phyloP scores from a whole-genome alignment of 192 early-diverging fungal genomes.

The Paraglomus occultum region DNA sequence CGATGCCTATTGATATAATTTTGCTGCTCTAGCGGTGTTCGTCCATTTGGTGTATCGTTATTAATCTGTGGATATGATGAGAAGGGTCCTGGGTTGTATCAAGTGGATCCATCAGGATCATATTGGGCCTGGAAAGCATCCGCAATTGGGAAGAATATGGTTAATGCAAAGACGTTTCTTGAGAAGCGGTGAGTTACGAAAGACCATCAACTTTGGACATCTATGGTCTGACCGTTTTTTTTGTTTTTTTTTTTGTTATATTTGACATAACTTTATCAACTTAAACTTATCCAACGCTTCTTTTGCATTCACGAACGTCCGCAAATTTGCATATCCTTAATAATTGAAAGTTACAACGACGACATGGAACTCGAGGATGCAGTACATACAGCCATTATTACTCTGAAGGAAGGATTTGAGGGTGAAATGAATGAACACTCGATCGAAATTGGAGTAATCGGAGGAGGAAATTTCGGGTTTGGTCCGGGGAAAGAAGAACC shows the following conservation, averaged over 20 bases:
- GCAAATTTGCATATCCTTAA: not conserved
- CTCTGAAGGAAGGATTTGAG: conserved; percentile 99
- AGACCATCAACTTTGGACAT: not conserved
- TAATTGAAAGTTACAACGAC: conserved; percentile 65
- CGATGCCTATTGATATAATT: not conserved
- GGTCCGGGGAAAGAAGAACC: conserved; percentile 61
- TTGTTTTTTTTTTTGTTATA: not conserved
- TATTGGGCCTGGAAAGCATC: conserved; percentile 99
- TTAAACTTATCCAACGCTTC: not conserved
- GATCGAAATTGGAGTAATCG: conserved; percentile 92
- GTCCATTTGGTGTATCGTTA: conserved; percentile 98
- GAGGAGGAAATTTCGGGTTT: conserved; percentile 50
- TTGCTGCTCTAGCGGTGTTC: conserved; percentile 76
- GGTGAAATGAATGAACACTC: conserved; percentile 96
- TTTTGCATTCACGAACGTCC: not conserved
- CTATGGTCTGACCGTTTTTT: conserved; percentile 12
- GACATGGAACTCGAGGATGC: conserved; percentile 98
- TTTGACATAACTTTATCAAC: not conserved
- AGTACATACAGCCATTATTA: conserved; percentile 97
- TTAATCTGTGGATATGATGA: conserved; percentile 95
- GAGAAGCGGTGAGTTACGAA: conserved; percentile 76
- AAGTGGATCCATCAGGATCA: conserved; percentile 98
- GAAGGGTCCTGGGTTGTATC: conserved; percentile 89
- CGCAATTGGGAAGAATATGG: conserved; percentile 99
- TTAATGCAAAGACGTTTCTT: conserved; percentile 99